Evolutionary conservation across 2,329 filamentous ascomycete species (phyloP), one percentile per base, ranked within the genome.

Genomic region (Sporothrix variecibatus): DNA sequence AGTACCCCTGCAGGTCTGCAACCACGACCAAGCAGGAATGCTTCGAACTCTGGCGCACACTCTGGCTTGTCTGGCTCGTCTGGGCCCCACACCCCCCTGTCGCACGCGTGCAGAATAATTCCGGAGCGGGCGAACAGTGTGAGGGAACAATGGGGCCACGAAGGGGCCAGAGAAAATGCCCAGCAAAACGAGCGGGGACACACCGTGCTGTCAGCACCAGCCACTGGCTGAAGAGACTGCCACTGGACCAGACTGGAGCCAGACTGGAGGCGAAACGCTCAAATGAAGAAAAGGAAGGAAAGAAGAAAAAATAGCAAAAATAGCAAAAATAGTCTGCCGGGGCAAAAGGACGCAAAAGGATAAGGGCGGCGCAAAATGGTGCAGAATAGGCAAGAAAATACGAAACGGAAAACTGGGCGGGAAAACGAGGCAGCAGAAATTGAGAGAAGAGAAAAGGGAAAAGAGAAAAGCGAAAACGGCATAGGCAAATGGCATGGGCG

Each of bases 1-100:
- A 71, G 73, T n/a, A 73, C 76, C 78, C 78, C 79, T 80, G 79
- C 79, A 77, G 74, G 68, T 46, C 46, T 64, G 68, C 73, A 71
- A 67, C 71, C 56, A 72, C 31, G 23, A 51, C 72, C 46, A 53
- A 26, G 40, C 9, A 11, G 43, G 28, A 72, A 72, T 71, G 71
- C 62, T 68, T 58, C 72, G 28, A 43, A 58, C 43, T 71, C 31
- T 71, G 68, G 68, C 12, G 64, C 51, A 58, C 23, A 17, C 28
- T n/a, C 34, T 34, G 0, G 8, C 34, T 9, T 9, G 9, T 49
- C 43, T 49, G 43, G 43, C 43, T 49, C 43, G 15, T 20, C 43
- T 17, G 38, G n/a, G 43, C 68, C 26, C 73, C 73, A 74, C 73
- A 60, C 69, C 34, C 46, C 73, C 62, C 38, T 72, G 69, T 68